Evolutionary conservation across 192 early-diverging fungal species (phyloP).

Genomic region (Mortierella hygrophila): DNA sequence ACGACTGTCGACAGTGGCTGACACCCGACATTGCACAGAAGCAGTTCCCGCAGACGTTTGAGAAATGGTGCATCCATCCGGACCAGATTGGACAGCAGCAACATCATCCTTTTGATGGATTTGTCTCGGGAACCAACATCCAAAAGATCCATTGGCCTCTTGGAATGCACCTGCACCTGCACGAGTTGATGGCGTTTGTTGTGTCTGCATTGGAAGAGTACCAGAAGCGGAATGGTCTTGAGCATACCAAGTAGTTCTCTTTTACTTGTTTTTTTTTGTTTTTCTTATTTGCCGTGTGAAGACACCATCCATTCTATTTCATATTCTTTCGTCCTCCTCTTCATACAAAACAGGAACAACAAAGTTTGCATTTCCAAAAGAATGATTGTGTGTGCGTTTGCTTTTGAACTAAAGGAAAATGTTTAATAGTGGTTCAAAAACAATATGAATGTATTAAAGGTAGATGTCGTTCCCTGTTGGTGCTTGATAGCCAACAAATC

Average conservation of each 20-base stretch:
- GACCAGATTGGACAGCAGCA: constrained; percentile 29
- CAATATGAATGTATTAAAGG: neutral
- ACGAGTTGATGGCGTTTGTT: constrained; percentile 39
- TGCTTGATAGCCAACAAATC: constrained; percentile 49
- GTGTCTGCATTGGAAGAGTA: constrained; percentile 36
- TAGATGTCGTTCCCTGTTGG: constrained; percentile 55
- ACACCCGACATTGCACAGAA: constrained; percentile 33
- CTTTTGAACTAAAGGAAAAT: neutral
- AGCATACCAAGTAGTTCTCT: neutral
- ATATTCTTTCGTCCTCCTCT: neutral
- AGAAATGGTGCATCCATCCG: constrained; percentile 46
- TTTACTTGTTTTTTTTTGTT: neutral
- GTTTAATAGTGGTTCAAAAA: neutral
- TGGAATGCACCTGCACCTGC: constrained; percentile 37
- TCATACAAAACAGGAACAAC: neutral
- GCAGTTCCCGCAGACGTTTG: constrained; percentile 45
- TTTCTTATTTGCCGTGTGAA: neutral
- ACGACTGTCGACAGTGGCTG: constrained; percentile 43
- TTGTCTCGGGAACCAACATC: constrained; percentile 25
- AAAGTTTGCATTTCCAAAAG: neutral
- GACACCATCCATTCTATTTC: neutral
- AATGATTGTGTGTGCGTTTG: neutral
- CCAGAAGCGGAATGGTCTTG: constrained; percentile 25
- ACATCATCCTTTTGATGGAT: constrained; percentile 15
- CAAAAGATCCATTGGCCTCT: constrained; percentile 48